Base-by-base conservation (phyloP, 768 basidiomycete genomes). In the Tylopilus balloui region DNA sequence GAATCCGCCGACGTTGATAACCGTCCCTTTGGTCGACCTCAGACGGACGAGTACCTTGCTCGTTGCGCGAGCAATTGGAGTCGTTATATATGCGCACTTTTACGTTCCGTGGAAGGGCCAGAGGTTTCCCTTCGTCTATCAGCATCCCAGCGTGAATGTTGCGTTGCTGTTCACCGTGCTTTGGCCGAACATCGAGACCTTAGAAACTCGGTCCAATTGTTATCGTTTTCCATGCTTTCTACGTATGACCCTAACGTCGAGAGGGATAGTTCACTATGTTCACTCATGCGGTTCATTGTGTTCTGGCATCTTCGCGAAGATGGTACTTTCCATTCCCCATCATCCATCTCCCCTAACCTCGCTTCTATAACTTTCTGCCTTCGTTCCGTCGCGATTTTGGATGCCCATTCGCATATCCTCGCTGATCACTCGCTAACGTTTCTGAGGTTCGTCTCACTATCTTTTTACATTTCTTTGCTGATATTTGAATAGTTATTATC, bases 301-400 rank as follows among this genome's bases (percentile, higher is more conserved):
- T 41, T 47, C 29, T 51, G 29, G 19, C 50, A 51, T 10, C 44
- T 51, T n/a, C 31, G 25, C 0, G 19, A 39, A 28, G 45, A 51
- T 19, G 50, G 50, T 1, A 51, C 45, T 0, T 51, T 51, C 3
- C 29, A 40, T 2, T 15, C 38, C 0, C 50, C 50, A 0, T 34
- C 29, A 0, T 40, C 28, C 0, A 47, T 46, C 2, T 32, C 44
- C 1, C 37, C 44, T 0, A 40, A 51, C 1, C 38, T 47, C 3
- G 45, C 50, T 1, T 40, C 50, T 0, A 1, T 51, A 0, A 46
- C 38, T 0, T 51, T 21, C 3, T 47, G 38, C 7, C 3, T 50
- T 12, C 21, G 28, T 0, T 0, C 23, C 1, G 31, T 48, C 8
- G 24, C 29, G 0, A 14, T 40, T 6, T 27, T 45, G 13, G 20